Percentiles rank a stretch among this genome's conserved stretches.
Conservation (phyloP, 192 early-diverging fungal species). For the Endogone sp. region DNA sequence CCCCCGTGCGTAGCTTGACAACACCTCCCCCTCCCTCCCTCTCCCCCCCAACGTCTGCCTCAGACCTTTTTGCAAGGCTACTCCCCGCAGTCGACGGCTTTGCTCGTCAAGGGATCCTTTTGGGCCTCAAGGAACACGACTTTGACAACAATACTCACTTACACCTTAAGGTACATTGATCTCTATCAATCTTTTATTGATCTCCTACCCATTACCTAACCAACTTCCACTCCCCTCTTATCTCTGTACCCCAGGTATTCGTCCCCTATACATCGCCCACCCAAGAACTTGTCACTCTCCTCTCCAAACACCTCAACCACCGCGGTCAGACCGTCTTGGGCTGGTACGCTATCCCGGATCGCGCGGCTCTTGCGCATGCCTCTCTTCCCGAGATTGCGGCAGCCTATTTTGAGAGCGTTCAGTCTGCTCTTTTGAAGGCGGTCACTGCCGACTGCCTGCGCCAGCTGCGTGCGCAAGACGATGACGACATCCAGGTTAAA, state of each 20-base stretch:
- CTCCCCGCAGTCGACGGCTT: neutral
- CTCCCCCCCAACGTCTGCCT: neutral
- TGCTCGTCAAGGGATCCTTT: too few relatives aligned
- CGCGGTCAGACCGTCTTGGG: constrained; percentile 21
- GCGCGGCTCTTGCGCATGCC: neutral
- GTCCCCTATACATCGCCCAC: constrained; percentile 12
- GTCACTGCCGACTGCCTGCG: constrained; percentile 13
- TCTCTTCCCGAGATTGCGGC: constrained; percentile 11
- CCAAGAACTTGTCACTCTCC: constrained; percentile 9
- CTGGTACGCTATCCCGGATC: constrained; percentile 18
- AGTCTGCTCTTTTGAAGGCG: constrained; percentile 15
- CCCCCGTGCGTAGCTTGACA: too few relatives aligned
- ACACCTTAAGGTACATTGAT: too few relatives aligned
- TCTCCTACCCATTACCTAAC: too few relatives aligned
- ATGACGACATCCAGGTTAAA: neutral
- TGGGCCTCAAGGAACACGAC: too few relatives aligned
- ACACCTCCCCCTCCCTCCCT: neutral
- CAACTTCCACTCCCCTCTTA: neutral
- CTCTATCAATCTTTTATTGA: too few relatives aligned
- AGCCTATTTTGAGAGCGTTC: constrained; percentile 16
- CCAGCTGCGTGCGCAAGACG: neutral
- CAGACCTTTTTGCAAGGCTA: neutral
- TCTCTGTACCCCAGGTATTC: constrained; percentile 10
- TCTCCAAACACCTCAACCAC: constrained; percentile 20
- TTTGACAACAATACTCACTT: too few relatives aligned